Percentiles rank a stretch among this genome's conserved stretches.
phyloP scores from a whole-genome alignment of 306 rosid genomes.

The Cucumis hystrix region DNA sequence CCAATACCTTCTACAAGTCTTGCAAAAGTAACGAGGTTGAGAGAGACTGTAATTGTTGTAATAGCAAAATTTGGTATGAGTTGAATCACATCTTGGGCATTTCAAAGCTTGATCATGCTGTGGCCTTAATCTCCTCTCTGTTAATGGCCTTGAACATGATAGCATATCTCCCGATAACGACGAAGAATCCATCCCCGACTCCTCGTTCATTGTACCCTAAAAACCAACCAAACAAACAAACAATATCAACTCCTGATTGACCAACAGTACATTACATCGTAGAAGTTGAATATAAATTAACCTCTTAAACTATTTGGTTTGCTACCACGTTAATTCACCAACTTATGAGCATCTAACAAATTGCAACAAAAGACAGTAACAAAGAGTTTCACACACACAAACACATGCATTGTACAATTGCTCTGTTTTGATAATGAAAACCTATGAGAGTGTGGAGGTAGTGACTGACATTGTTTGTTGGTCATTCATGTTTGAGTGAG shows the following conservation, averaged over 20 bases:
- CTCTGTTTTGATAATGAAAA: neutral
- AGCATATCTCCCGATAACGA: constrained; percentile 64
- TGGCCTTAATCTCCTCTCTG: constrained; percentile 66
- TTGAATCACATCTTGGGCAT: constrained; percentile 90
- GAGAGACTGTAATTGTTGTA: constrained; percentile 97
- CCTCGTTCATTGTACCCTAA: constrained; percentile 68
- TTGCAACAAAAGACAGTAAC: too few relatives aligned
- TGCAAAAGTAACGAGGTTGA: constrained; percentile 96
- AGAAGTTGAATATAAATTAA: too few relatives aligned
- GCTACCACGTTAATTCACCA: too few relatives aligned
- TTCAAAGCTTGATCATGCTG: constrained; percentile 72
- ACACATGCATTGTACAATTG: neutral
- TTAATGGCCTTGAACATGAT: constrained; percentile 61
- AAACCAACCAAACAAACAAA: neutral
- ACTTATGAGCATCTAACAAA: too few relatives aligned
- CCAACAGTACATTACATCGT: too few relatives aligned
- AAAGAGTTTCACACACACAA: too few relatives aligned
- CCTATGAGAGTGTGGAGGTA: neutral
- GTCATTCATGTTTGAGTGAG: too few relatives aligned
- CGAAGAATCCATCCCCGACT: constrained; percentile 66
- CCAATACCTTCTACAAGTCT: constrained; percentile 93
- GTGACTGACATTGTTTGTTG: neutral
- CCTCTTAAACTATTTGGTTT: too few relatives aligned
- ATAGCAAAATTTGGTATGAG: constrained; percentile 95
- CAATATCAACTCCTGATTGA: too few relatives aligned